A percentile compares a stretch with the other conserved stretches of the same genome.
Evolutionary conservation across 305 asterid genomes (phyloP).

Genomic region (Andrographis paniculata): DNA sequence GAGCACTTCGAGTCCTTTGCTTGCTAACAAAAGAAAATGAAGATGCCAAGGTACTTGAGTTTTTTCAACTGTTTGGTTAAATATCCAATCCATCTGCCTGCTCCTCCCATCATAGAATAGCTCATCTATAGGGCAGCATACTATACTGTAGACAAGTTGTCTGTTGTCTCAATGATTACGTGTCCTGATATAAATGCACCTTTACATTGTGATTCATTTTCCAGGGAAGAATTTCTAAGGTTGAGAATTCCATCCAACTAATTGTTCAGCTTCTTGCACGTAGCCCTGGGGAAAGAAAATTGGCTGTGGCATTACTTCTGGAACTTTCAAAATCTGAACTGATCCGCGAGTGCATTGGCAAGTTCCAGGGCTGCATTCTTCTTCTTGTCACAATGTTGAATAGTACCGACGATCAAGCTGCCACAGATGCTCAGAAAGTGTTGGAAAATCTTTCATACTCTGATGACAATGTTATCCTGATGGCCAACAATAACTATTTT

Average conservation of each 20-base stretch:
- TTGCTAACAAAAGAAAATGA: slow-evolving; percentile 48
- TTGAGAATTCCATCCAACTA: slow-evolving; percentile 33
- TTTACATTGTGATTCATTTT: slow-evolving; percentile 18
- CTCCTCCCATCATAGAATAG: not conserved
- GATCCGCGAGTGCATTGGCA: slow-evolving; percentile 41
- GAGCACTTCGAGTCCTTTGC: slow-evolving; percentile 42
- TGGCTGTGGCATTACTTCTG: slow-evolving; percentile 44
- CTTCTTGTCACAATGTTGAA: slow-evolving; percentile 50
- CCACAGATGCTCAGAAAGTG: slow-evolving; percentile 37
- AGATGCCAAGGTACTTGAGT: slow-evolving; percentile 45
- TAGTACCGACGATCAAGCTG: slow-evolving; percentile 47
- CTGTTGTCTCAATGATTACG: slow-evolving; percentile 1
- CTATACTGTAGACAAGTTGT: not conserved
- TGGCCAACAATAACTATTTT: slow-evolving; percentile 63
- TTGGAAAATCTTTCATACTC: slow-evolving; percentile 60
- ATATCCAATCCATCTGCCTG: not conserved
- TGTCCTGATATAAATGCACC: slow-evolving; percentile 9
- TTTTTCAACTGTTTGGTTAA: not conserved
- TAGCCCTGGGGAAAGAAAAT: slow-evolving; percentile 42
- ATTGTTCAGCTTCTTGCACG: slow-evolving; percentile 60
- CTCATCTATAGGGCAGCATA: not conserved
- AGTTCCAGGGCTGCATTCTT: slow-evolving; percentile 59
- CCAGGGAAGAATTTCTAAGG: slow-evolving; percentile 47
- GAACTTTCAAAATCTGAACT: slow-evolving; percentile 43
- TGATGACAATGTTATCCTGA: slow-evolving; percentile 51